Base-by-base conservation (phyloP, 441 rosid genomes). In the Manihot esculenta region DNA sequence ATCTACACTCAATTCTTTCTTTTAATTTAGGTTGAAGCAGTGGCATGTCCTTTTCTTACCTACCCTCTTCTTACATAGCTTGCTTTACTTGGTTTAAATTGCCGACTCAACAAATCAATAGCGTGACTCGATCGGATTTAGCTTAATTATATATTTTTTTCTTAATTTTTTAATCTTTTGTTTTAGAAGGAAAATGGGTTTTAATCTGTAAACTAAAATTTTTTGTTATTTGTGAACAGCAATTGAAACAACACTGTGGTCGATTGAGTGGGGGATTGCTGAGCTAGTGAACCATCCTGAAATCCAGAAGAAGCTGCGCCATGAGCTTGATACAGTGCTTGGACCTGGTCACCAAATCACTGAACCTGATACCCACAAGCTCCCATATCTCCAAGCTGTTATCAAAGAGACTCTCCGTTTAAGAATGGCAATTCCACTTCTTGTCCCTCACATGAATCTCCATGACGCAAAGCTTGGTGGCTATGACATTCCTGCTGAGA, bases 381-480 rank as follows among this genome's bases (percentile, higher is more conserved):
- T 94, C 3, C 97, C 99, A 0, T 94, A 90, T 80, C 97, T 94
- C 12, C 91, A 92, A 64, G 99, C 99, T 0, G 97, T 92, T 60
- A 30, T 94, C 78, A 94, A 90, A 80, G 99, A 94, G 76, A 90
- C 99, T 11, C 95, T 94, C 56, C 73, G 99, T 14, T 79, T 90
- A 3, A 79, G 99, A 49, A 94, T 94, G 99, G 97, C 99, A 3
- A 94, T 94, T 70, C 99, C 99, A 18, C 90, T 94, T 0, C 97
- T 94, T 5, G 99, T 94, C 21, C 99, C 99, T 0, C 99, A 94
- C 91, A 94, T 94, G 99, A 94, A 94, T 80, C 96, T 94, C 56
- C 74, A 90, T 23, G 97, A 92, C 0, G 99, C 99, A 20, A 94
- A 88, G 81, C 97, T 94, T 41, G 81, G 83, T 0, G 93, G 96